Percentiles rank a stretch among this genome's conserved stretches.
Evolutionary conservation across 805 yeast species (phyloP).

Genomic region (Monosporozyma solicola): DNA sequence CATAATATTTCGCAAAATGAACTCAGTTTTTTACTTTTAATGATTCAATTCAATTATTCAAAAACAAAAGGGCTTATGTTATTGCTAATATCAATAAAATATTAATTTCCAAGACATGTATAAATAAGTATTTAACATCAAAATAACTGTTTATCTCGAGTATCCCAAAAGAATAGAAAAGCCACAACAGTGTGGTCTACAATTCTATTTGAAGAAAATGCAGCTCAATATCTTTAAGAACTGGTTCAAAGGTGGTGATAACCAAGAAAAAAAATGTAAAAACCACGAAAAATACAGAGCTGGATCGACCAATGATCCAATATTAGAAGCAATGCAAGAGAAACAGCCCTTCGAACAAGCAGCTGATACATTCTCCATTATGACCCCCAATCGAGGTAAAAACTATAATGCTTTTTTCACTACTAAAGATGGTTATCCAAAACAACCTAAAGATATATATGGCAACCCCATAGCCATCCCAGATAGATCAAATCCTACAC

Average conservation of each 20-base stretch:
- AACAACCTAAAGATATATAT: slow-evolving; percentile 53
- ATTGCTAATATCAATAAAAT: too few species aligned
- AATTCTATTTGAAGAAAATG: not conserved
- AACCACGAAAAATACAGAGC: slow-evolving; percentile 39
- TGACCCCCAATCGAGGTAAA: slow-evolving; percentile 8
- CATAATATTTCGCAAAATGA: too few species aligned
- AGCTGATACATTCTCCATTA: slow-evolving; percentile 27
- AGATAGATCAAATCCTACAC: slow-evolving; percentile 87
- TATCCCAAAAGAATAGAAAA: too few species aligned
- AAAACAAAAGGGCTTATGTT: too few species aligned
- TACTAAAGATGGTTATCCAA: slow-evolving; percentile 36
- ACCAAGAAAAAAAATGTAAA: not conserved
- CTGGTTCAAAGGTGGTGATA: not conserved
- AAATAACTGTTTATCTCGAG: too few species aligned
- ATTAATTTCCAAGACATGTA: too few species aligned
- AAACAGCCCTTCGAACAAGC: slow-evolving; percentile 86
- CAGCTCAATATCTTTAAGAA: not conserved
- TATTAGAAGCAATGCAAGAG: slow-evolving; percentile 84
- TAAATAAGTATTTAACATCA: too few species aligned
- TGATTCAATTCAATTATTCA: too few species aligned
- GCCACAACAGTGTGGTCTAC: too few species aligned
- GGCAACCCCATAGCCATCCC: slow-evolving; percentile 73
- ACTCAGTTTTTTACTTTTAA: too few species aligned
- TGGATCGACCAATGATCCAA: slow-evolving; percentile 76
- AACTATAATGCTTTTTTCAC: slow-evolving; percentile 31